Evolutionary conservation across 129 eudicot species (phyloP).

Genomic region (Deinandra increscens): DNA sequence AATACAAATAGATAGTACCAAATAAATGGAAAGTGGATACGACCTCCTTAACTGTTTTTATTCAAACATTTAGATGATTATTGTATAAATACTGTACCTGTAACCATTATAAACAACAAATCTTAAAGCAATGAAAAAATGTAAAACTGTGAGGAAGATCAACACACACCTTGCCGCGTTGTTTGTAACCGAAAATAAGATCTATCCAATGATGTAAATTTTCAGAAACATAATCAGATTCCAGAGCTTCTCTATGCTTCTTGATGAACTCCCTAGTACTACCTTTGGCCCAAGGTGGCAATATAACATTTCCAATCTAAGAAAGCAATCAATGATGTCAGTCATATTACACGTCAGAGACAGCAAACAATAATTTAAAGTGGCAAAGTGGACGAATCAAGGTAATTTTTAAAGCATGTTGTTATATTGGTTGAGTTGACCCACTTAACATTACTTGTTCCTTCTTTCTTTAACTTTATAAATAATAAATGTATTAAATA

Average conservation of each 20-base stretch:
- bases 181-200: slow-evolving; percentile 92
- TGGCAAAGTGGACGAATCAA: slow-evolving; percentile 6
- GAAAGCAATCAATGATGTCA: slow-evolving; percentile 21
- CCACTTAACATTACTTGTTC: not conserved
- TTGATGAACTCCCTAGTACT: slow-evolving; percentile 87
- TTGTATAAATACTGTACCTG: not conserved
- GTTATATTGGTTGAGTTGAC: not conserved
- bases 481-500: not conserved
- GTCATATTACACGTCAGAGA: slow-evolving; percentile 2
- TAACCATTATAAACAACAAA: not conserved
- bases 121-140: not conserved
- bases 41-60: not conserved
- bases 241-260: slow-evolving; percentile 97
- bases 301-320: slow-evolving; percentile 81
- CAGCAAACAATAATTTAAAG: not conserved
- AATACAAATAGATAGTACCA: not conserved
- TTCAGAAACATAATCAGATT: slow-evolving; percentile 89
- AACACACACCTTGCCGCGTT: slow-evolving; percentile 83
- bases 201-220: slow-evolving; percentile 99
- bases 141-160: not conserved
- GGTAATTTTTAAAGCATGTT: not conserved
- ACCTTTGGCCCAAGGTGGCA: slow-evolving; percentile 99
- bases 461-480: not conserved
- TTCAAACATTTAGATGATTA: not conserved
- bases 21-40: not conserved